Conservation (phyloP, 2,329 filamentous ascomycete species). For the Pseudogymnoascus destructans region DNA sequence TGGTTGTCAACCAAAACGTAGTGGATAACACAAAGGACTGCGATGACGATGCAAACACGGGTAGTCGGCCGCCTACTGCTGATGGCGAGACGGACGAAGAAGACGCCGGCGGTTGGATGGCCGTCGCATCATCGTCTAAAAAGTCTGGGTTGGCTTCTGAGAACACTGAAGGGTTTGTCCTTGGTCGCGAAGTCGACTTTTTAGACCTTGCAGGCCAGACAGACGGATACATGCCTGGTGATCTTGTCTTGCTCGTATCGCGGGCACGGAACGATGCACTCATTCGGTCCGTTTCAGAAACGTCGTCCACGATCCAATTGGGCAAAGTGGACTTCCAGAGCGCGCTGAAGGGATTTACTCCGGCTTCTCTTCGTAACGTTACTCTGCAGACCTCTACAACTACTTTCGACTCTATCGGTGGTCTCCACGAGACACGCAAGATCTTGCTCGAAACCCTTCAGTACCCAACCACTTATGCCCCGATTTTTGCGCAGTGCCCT, state of each 20-base stretch:
- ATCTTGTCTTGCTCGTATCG: slow-evolving; percentile 72
- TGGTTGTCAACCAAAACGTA: slow-evolving; percentile 49
- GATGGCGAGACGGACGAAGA: slow-evolving; percentile 40
- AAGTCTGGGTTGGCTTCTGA: slow-evolving; percentile 27
- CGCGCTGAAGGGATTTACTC: slow-evolving; percentile 84
- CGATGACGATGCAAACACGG: slow-evolving; percentile 29
- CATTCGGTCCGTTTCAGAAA: slow-evolving; percentile 59
- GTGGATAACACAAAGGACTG: slow-evolving; percentile 29
- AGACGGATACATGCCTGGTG: slow-evolving; percentile 96
- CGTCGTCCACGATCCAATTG: slow-evolving; percentile 46
- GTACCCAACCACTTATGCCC: slow-evolving; percentile 95
- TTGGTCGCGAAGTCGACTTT: slow-evolving; percentile 72
- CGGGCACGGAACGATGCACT: slow-evolving; percentile 85
- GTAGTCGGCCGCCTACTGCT: slow-evolving; percentile 41
- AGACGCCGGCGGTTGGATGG: slow-evolving; percentile 59
- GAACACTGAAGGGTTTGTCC: slow-evolving; percentile 48
- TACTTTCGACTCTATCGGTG: slow-evolving; percentile 85
- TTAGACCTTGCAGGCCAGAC: slow-evolving; percentile 87
- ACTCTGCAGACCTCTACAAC: slow-evolving; percentile 86
- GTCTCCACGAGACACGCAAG: slow-evolving; percentile 71
- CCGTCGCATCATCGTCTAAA: slow-evolving; percentile 49
- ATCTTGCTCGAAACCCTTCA: slow-evolving; percentile 90
- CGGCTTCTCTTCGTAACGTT: slow-evolving; percentile 86
- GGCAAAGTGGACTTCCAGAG: slow-evolving; percentile 65
- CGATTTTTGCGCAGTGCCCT: slow-evolving; percentile 92